phyloP scores from a whole-genome alignment of 176 grass and related monocot species.

The Rhynchospora breviuscula region DNA sequence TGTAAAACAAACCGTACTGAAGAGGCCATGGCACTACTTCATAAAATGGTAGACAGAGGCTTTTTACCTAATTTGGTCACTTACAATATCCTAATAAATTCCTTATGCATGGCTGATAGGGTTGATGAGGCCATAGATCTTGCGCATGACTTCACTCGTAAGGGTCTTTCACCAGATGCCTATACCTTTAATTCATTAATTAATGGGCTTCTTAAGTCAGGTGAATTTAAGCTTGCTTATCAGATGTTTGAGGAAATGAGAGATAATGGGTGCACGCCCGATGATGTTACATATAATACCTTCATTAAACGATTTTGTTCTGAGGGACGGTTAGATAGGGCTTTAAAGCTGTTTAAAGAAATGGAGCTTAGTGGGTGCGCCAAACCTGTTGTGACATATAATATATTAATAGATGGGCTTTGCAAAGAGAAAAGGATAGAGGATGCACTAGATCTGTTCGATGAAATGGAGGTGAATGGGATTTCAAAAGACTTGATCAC shows the following conservation, averaged over 20 bases:
- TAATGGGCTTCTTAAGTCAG: constrained; percentile 61
- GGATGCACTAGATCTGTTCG: constrained; percentile 75
- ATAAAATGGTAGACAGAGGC: constrained; percentile 56
- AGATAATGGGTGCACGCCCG: constrained; percentile 61
- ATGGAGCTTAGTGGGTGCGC: constrained; percentile 64
- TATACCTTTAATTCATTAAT: constrained; percentile 89
- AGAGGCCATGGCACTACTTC: constrained; percentile 49
- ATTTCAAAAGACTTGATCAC: constrained; percentile 64
- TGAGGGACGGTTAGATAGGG: constrained; percentile 48
- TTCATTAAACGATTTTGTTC: constrained; percentile 74
- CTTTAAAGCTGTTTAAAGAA: constrained; percentile 81
- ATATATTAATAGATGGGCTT: constrained; percentile 67
- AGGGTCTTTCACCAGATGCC: constrained; percentile 68
- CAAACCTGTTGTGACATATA: constrained; percentile 62
- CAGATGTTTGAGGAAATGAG: constrained; percentile 91
- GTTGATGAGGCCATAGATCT: constrained; percentile 83
- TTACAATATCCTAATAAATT: constrained; percentile 71
- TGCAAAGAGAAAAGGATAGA: constrained; percentile 88
- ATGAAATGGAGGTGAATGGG: constrained; percentile 82
- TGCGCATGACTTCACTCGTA: constrained; percentile 49
- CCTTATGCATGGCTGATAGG: constrained; percentile 56
- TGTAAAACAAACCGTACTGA: constrained; percentile 54
- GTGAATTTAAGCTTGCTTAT: constrained; percentile 61
- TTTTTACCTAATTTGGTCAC: constrained; percentile 65
- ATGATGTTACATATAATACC: constrained; percentile 76